These are phyloP conservation scores for Tricholoma saponaceum DNA, from an alignment of 768 basidiomycete species.

Conservation along the genomic window DNA sequence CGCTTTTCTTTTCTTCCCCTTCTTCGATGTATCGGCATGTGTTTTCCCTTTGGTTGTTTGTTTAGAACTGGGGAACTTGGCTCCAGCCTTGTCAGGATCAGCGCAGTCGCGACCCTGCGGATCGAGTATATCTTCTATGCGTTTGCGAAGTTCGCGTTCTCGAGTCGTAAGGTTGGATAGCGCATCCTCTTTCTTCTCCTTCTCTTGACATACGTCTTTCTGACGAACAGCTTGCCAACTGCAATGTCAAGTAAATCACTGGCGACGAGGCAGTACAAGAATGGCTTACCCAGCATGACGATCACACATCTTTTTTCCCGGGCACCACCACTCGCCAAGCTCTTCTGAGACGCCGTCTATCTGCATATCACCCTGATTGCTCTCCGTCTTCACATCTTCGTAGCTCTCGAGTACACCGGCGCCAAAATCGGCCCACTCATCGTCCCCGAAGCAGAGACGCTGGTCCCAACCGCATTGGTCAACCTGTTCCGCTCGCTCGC, in stretches of 20 bases:
- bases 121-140: slow-evolving; percentile 69
- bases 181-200: slow-evolving; percentile 67
- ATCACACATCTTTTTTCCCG: slow-evolving; percentile 68
- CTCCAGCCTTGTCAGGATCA: slow-evolving; percentile 28
- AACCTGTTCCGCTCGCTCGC: slow-evolving; percentile 57
- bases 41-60: slow-evolving; percentile 36
- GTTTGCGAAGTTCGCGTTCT: slow-evolving; percentile 75
- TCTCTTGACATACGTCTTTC: slow-evolving; percentile 72
- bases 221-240: slow-evolving; percentile 80
- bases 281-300: slow-evolving; percentile 67
- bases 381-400: slow-evolving; percentile 37
- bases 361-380: slow-evolving; percentile 34
- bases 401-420: slow-evolving; percentile 68
- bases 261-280: slow-evolving; percentile 3
- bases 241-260: slow-evolving; percentile 1
- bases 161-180: slow-evolving; percentile 63
- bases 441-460: slow-evolving; percentile 78
- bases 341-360: slow-evolving; percentile 35
- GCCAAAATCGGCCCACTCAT: slow-evolving; percentile 71
- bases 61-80: slow-evolving; percentile 33
- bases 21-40: slow-evolving; percentile 45
- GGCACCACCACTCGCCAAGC: slow-evolving; percentile 75
- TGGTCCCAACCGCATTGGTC: slow-evolving; percentile 88
- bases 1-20: slow-evolving; percentile 54
- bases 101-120: slow-evolving; percentile 36